These are phyloP conservation scores for Nemania sp. DNA, from an alignment of 2,329 filamentous ascomycete species.

Conservation along the genomic window DNA sequence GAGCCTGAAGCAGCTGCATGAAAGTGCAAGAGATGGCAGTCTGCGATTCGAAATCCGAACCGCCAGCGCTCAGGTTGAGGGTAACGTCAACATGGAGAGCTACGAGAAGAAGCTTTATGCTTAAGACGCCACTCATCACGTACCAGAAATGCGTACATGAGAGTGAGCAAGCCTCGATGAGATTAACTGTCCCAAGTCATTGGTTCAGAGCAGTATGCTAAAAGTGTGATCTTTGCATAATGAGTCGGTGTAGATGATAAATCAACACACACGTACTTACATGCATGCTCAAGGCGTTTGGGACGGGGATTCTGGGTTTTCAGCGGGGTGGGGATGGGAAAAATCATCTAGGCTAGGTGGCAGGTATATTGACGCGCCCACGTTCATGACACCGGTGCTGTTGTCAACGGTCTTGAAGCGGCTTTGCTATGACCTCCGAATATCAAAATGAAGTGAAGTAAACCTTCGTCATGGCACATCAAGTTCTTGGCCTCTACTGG, in stretches of 20 bases:
- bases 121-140: constrained; percentile 44
- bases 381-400: not conserved
- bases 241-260: constrained; percentile 23
- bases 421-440: too few species aligned
- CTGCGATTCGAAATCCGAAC: constrained; percentile 94
- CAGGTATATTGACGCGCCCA: not conserved
- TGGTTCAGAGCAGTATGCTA: not conserved
- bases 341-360: constrained; percentile 3
- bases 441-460: too few species aligned
- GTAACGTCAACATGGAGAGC: constrained; percentile 96
- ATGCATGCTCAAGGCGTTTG: constrained; percentile 21
- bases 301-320: constrained; percentile 13
- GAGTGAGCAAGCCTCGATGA: not conserved
- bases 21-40: constrained; percentile 71
- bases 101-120: constrained; percentile 99
- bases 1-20: constrained; percentile 77
- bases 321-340: constrained; percentile 12
- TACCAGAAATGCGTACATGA: constrained; percentile 14
- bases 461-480: too few species aligned
- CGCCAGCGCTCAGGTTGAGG: constrained; percentile 92
- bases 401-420: not conserved
- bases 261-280: constrained; percentile 5
- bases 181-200: not conserved
- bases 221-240: constrained; percentile 11
- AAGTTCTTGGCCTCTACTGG: too few species aligned